Conservation (phyloP, 2,329 filamentous ascomycete genomes). For the Neonectria magnoliae region DNA sequence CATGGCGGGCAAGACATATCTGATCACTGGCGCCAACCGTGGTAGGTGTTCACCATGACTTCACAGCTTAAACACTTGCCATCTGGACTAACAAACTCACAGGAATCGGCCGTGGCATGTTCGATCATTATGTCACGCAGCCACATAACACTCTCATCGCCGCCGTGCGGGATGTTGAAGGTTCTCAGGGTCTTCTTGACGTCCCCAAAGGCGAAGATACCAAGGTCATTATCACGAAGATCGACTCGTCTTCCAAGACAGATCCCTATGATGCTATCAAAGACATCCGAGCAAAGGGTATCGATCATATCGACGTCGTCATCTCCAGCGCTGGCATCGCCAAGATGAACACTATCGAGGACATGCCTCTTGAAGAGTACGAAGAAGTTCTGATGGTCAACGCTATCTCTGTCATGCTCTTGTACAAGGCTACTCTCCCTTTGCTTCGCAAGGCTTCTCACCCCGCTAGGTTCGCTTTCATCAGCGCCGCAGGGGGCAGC, state of each 20-base stretch:
- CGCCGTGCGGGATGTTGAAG: neutral
- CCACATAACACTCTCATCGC: neutral
- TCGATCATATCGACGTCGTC: neutral
- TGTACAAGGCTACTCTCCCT: neutral
- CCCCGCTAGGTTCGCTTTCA: neutral
- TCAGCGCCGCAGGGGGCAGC: neutral
- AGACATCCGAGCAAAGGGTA: neutral
- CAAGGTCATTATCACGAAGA: neutral
- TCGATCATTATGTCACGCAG: neutral
- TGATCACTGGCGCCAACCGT: neutral
- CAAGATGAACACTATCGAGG: neutral
- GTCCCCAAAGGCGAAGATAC: neutral
- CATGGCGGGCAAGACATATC: neutral
- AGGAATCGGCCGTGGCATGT: neutral
- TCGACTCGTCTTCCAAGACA: neutral
- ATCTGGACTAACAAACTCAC: neutral
- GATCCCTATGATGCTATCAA: neutral
- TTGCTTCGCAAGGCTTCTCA: neutral
- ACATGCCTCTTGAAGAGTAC: neutral
- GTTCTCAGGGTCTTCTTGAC: neutral
- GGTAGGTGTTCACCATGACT: neutral
- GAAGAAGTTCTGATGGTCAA: neutral
- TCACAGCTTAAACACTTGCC: neutral
- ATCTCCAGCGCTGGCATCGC: neutral
- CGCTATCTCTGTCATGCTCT: neutral